Conservation (phyloP, 2,329 filamentous ascomycete species). For the Cordyceps pruinosa region DNA sequence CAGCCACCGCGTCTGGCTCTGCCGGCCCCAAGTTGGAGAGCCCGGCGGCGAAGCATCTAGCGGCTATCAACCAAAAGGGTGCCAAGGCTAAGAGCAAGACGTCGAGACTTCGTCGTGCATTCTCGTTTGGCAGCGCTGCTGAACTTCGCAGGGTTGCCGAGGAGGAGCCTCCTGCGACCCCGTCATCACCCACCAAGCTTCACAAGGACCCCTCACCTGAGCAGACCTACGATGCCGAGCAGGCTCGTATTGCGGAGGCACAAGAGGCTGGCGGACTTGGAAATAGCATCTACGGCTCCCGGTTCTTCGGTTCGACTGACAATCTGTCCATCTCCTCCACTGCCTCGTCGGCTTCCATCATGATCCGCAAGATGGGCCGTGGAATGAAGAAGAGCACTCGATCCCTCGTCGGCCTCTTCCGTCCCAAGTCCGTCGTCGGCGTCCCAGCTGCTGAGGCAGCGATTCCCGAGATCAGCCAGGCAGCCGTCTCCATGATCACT, state of each 20-base stretch:
- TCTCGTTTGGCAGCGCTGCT: constrained; percentile 93
- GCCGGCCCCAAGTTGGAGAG: constrained; percentile 43
- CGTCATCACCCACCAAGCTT: constrained; percentile 43
- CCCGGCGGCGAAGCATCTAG: constrained; percentile 75
- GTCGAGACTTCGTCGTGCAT: constrained; percentile 77
- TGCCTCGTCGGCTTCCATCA: constrained; percentile 81
- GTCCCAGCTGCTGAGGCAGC: constrained; percentile 64
- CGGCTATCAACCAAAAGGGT: constrained; percentile 80
- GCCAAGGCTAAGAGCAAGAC: constrained; percentile 75
- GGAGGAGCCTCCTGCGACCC: constrained; percentile 37
- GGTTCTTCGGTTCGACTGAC: constrained; percentile 87
- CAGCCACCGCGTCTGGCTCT: constrained; percentile 26
- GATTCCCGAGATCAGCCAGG: constrained; percentile 61
- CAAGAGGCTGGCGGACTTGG: constrained; percentile 91
- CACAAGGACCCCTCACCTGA: constrained; percentile 57
- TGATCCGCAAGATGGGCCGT: constrained; percentile 97
- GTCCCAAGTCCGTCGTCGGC: constrained; percentile 86
- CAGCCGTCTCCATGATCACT: constrained; percentile 91
- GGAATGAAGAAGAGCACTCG: constrained; percentile 93
- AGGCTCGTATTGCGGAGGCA: constrained; percentile 81
- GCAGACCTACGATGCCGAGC: constrained; percentile 75
- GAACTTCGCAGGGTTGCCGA: constrained; percentile 74
- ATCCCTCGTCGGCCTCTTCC: constrained; percentile 87
- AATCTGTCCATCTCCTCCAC: constrained; percentile 89
- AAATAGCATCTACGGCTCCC: constrained; percentile 85